Conservation (phyloP, 176 grass and related monocot genomes). For the Triticum timopheevii region DNA sequence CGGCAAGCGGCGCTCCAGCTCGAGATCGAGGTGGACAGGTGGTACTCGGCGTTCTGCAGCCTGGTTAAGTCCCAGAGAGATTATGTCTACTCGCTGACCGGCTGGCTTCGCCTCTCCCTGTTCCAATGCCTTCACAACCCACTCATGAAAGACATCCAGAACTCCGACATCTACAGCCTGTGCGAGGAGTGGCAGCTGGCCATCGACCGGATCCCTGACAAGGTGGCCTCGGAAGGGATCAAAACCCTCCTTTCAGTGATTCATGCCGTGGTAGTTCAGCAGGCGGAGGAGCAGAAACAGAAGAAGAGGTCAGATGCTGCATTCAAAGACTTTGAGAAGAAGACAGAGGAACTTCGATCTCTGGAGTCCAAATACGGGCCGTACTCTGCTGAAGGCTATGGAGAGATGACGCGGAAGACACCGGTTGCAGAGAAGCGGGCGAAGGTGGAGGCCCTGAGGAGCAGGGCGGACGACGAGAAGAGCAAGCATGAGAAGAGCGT, state of each 20-base stretch:
- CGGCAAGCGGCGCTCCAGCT: slow-evolving; percentile 82
- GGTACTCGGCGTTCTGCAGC: slow-evolving; percentile 89
- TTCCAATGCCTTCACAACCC: slow-evolving; percentile 76
- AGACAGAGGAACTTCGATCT: slow-evolving; percentile 67
- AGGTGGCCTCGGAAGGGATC: slow-evolving; percentile 93
- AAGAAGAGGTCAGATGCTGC: slow-evolving; percentile 77
- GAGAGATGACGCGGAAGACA: slow-evolving; percentile 36
- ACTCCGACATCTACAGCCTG: slow-evolving; percentile 79
- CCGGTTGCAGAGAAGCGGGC: slow-evolving; percentile 58
- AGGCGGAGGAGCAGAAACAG: slow-evolving; percentile 84
- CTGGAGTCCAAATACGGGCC: slow-evolving; percentile 62
- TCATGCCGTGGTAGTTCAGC: slow-evolving; percentile 71
- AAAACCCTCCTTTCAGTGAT: slow-evolving; percentile 90
- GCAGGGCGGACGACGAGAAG: slow-evolving; percentile 80
- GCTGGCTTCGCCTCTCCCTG: slow-evolving; percentile 91
- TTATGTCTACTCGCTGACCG: slow-evolving; percentile 82
- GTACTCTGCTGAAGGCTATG: slow-evolving; percentile 35
- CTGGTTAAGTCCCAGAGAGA: slow-evolving; percentile 87
- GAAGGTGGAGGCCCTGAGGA: slow-evolving; percentile 72
- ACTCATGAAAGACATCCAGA: slow-evolving; percentile 50
- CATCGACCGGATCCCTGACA: slow-evolving; percentile 86
- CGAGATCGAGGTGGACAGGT: slow-evolving; percentile 86
- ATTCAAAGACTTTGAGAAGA: slow-evolving; percentile 90
- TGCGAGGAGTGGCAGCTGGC: slow-evolving; percentile 98
- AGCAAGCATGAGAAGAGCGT: slow-evolving; percentile 96